Evolutionary conservation across 2,329 filamentous ascomycete species (phyloP).

Genomic region (Tolypocladium pustulatum): DNA sequence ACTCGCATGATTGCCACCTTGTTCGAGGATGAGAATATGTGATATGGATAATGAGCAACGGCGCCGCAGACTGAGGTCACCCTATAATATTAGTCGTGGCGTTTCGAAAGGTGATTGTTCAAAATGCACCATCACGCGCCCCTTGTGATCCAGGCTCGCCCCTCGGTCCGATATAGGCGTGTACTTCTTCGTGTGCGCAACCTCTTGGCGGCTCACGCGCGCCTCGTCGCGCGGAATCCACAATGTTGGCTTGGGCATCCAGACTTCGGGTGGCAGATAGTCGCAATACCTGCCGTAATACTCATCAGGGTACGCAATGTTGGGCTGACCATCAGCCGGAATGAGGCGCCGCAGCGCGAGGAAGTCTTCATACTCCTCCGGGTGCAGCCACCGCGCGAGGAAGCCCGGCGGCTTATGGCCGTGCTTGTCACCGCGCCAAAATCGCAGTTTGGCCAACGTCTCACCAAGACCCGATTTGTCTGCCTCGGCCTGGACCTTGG

Average conservation of each 20-base stretch:
- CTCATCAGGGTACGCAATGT: conserved; percentile 37
- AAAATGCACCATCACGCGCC: conserved; percentile 22
- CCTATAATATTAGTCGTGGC: conserved; percentile 15
- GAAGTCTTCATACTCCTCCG: conserved; percentile 69
- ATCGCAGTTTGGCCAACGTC: conserved; percentile 14
- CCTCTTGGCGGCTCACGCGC: conserved; percentile 68
- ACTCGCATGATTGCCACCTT: too few species aligned
- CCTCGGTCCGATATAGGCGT: conserved; percentile 64
- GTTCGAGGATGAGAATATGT: too few species aligned
- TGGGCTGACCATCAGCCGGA: conserved; percentile 37
- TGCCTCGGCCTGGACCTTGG: conserved; percentile 17
- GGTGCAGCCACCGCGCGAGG: conserved; percentile 61
- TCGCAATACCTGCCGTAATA: conserved; percentile 45
- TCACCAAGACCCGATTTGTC: conserved; percentile 16
- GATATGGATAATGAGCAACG: background rate
- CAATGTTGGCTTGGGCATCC: conserved; percentile 52
- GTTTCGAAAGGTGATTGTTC: conserved; percentile 27
- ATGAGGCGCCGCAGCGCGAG: conserved; percentile 58
- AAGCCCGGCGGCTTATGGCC: conserved; percentile 32
- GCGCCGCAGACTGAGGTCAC: background rate
- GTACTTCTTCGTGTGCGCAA: conserved; percentile 58
- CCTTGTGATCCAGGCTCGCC: conserved; percentile 21
- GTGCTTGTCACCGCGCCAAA: conserved; percentile 15
- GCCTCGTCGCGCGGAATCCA: conserved; percentile 74
- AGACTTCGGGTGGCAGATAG: conserved; percentile 58